A percentile compares a stretch with the other conserved stretches of the same genome.
phyloP scores from a whole-genome alignment of 2,329 filamentous ascomycete species.

The Epichloe brachyelytri region DNA sequence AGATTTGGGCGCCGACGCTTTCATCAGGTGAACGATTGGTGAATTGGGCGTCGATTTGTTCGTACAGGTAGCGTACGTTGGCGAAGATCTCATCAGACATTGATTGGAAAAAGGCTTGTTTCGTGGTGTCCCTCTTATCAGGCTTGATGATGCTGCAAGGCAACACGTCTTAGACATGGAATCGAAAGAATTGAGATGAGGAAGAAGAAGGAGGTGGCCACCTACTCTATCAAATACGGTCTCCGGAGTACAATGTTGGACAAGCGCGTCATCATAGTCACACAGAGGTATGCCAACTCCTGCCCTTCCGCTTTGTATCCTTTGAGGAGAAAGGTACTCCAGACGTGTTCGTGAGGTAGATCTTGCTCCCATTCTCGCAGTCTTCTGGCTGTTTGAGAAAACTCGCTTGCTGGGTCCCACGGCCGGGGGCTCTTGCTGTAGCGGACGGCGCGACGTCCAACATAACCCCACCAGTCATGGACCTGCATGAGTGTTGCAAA shows the following conservation, averaged over 20 bases:
- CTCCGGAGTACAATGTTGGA: slow-evolving; percentile 44
- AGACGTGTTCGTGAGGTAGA: slow-evolving; percentile 34
- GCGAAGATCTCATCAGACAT: slow-evolving; percentile 35
- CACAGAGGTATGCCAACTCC: slow-evolving; percentile 40
- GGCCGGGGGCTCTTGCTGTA: slow-evolving; percentile 30
- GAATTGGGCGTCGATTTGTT: slow-evolving; percentile 40
- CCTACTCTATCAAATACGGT: slow-evolving; percentile 37
- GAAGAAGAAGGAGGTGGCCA: slow-evolving; percentile 9
- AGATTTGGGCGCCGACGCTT: slow-evolving; percentile 40
- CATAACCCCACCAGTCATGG: slow-evolving; percentile 40
- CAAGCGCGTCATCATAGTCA: slow-evolving; percentile 41
- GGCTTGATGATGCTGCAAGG: slow-evolving; percentile 28
- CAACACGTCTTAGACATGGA: not conserved
- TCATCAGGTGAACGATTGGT: slow-evolving; percentile 31
- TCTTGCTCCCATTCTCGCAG: slow-evolving; percentile 35
- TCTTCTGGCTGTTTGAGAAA: slow-evolving; percentile 27
- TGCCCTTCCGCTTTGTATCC: slow-evolving; percentile 34
- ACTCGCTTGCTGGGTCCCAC: slow-evolving; percentile 36
- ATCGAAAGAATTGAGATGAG: not conserved
- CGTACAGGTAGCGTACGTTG: slow-evolving; percentile 33
- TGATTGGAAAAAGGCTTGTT: slow-evolving; percentile 26
- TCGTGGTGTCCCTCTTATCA: slow-evolving; percentile 23
- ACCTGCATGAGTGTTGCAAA: slow-evolving; percentile 44
- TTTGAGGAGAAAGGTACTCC: slow-evolving; percentile 29
- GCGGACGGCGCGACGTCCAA: slow-evolving; percentile 34